Base-by-base conservation (phyloP, 2,329 filamentous ascomycete genomes). In the Davidsoniella eucalypti region DNA sequence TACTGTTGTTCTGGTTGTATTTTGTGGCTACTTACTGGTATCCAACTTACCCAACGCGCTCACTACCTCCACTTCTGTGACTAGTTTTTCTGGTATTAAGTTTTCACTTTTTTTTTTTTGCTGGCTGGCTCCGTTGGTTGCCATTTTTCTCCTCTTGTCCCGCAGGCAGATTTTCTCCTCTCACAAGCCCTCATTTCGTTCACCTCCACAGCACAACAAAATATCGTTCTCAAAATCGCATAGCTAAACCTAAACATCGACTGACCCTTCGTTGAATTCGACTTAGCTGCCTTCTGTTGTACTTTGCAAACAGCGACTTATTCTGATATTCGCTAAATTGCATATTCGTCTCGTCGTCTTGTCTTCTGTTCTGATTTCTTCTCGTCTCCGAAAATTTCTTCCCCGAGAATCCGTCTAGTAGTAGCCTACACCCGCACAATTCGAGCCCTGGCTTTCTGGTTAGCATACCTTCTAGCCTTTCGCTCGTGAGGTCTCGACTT, bases 381-480 rank as follows among this genome's bases (percentile, higher is more conserved):
- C 29, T 38, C 39, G 43, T 43, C 48, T 33, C 44, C 45, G 45
- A 53, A 53, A 53, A 53, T 50, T 53, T 49, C 48, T 53, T 47
- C 47, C 21, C 49, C 44, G 47, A 53, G 44, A 37, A 53, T 44
- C 47, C 47, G 51, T 50, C 44, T 23, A 52, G 36, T 44, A 46
- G 36, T 21, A 47, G 42, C 47, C 51, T 47, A 46, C 44, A 44
- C 45, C 39, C 47, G 42, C 47, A 49, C 26, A 43, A 38, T n/a
- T 42, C 17, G 29, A 40, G 41, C 33, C 33, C 36, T 50, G 41
- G 42, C 38, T 40, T 50, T 44, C 18, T 33, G 10, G 26, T 33
- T 33, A 33, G 8, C 26, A 33, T 33, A 33, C 26, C 26, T 33
- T 50, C 48, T 40, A 50, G 25, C 41, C 48, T 50, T 33, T 33